Evolutionary conservation across 371 early-diverging fungal species (phyloP), one percentile per base, ranked within the genome.

Genomic region (Circinella umbellata): DNA sequence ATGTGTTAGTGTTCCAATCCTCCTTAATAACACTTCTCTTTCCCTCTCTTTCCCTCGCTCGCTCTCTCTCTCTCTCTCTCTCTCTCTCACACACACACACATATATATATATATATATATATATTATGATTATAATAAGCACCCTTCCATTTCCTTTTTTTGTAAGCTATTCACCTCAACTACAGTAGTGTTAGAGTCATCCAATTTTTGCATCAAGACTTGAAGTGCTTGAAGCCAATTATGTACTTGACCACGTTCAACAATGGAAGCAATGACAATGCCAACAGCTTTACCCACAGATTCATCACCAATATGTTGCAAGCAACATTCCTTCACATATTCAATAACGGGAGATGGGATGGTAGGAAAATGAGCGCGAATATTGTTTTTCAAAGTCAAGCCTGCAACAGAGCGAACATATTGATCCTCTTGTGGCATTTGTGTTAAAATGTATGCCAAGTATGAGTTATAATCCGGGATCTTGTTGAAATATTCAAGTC

Each of bases 381-480:
- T 87, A 70, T 90, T 91, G 86, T 94, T 95, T 85, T 97, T 97
- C 62, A 97, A 87, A 48, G 92, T 84, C 61, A 97, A 85, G 38
- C 96, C 98, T 27, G 97, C 97, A 51, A 94, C 90, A 18, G 92
- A 88, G 61, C 97, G 93, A 42, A 91, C 81, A 54, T 82, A 78
- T 49, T 76, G 80, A 66, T 87, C 80, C 68, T 88, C 86, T 74
- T 87, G 86, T 60, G 86, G 88, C 87, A 90, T 86, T 74, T 88
- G 88, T 3, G 93, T 90, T 71, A 97, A 79, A 71, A 97, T 92
- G 74, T 91, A 93, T 51, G 91, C 90, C 63, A 96, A 88, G 84
- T 96, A 97, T 73, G 90, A 92, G 80, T 90, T 90, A 86, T 91
- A 97, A 71, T 96, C 95, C 39, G 96, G 94, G 34, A 95, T 86